A percentile compares a stretch with the other conserved stretches of the same genome.
Conservation (phyloP, 202 grass and related monocot species). For the Schoenoplectus triqueter region DNA sequence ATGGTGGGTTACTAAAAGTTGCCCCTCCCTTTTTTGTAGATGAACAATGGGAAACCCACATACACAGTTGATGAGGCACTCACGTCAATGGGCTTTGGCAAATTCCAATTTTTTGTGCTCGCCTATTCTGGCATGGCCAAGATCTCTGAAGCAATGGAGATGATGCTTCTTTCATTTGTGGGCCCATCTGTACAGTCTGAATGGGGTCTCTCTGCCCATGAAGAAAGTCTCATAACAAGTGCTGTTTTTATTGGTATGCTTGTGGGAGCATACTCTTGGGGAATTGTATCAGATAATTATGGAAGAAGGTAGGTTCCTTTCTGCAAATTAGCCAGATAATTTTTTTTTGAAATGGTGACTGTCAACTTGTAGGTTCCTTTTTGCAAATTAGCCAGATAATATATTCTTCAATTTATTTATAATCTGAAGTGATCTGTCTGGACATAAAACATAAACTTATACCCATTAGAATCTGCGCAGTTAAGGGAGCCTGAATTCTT, state of each 20-base stretch:
- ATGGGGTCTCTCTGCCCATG: conserved; percentile 82
- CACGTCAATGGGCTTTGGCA: conserved; percentile 80
- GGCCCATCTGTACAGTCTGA: conserved; percentile 87
- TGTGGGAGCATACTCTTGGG: conserved; percentile 65
- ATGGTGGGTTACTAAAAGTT: conserved; percentile 5
- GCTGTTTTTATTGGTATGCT: conserved; percentile 88
- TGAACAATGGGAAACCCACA: conserved; percentile 64
- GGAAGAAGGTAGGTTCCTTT: conserved; percentile 74
- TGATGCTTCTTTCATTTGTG: conserved; percentile 99
- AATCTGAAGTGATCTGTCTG: background rate
- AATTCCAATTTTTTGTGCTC: conserved; percentile 89
- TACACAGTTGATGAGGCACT: conserved; percentile 94
- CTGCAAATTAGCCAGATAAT: conserved; percentile 12
- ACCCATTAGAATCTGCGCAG: background rate
- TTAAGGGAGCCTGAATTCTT: background rate
- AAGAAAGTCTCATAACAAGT: conserved; percentile 93
- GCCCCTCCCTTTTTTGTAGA: conserved; percentile 56
- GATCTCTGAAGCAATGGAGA: conserved; percentile 99
- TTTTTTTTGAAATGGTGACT: background rate
- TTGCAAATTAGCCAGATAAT: conserved; percentile 6
- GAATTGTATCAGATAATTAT: conserved; percentile 90
- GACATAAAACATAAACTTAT: background rate
- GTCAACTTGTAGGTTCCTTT: conserved; percentile 43
- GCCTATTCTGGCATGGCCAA: conserved; percentile 94
- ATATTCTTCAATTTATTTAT: background rate